Percentiles rank a stretch among this genome's conserved stretches.
phyloP scores from a whole-genome alignment of 1,284 basidiomycete species.

The Cryptococcus amylolentus region DNA sequence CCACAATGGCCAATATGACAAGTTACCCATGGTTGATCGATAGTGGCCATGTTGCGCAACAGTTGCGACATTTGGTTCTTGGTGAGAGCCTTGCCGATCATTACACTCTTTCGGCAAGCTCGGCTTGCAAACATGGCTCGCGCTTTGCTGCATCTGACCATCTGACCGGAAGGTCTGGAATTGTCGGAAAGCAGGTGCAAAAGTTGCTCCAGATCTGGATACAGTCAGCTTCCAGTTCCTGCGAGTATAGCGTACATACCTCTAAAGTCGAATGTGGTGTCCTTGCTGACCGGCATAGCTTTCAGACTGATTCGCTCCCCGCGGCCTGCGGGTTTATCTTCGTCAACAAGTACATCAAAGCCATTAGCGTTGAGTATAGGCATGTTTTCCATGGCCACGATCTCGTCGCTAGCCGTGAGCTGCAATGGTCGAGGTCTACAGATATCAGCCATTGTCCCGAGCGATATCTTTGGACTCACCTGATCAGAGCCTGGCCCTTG shows the following conservation, averaged over 20 bases:
- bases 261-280: slow-evolving; percentile 72
- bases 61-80: slow-evolving; percentile 76
- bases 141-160: slow-evolving; percentile 89
- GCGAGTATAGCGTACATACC: slow-evolving; percentile 46
- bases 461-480: slow-evolving; percentile 53
- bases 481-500: slow-evolving; percentile 76
- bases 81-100: slow-evolving; percentile 85
- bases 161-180: slow-evolving; percentile 62
- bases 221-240: background rate
- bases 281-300: slow-evolving; percentile 87
- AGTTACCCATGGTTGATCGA: slow-evolving; percentile 83
- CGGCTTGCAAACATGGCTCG: slow-evolving; percentile 93
- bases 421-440: slow-evolving; percentile 72
- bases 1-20: background rate
- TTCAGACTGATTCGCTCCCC: slow-evolving; percentile 63
- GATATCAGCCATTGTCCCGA: background rate
- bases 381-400: slow-evolving; percentile 81
- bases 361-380: slow-evolving; percentile 79
- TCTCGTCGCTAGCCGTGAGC: slow-evolving; percentile 83
- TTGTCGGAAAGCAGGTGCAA: slow-evolving; percentile 75
- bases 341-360: slow-evolving; percentile 66
- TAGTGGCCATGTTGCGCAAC: slow-evolving; percentile 86
- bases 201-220: slow-evolving; percentile 88
- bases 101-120: slow-evolving; percentile 92
- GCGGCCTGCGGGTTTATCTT: slow-evolving; percentile 55